phyloP scores from a whole-genome alignment of 768 basidiomycete species.

The Boletus bicolor region DNA sequence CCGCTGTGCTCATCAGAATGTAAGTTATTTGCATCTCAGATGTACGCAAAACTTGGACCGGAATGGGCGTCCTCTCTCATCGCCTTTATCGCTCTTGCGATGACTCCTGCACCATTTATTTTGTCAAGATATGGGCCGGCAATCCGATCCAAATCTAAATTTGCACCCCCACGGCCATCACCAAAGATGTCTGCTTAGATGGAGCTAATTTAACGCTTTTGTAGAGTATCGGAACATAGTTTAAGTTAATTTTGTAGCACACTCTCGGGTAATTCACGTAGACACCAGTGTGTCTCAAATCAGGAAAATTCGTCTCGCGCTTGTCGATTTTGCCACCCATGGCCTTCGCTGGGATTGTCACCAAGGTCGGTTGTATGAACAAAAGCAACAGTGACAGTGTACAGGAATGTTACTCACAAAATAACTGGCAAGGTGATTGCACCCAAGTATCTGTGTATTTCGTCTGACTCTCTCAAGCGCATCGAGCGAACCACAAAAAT shows the following conservation, averaged over 20 bases:
- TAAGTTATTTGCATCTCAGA: slow-evolving; percentile 50
- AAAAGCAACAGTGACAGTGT: slow-evolving; percentile 85
- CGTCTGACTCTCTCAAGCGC: slow-evolving; percentile 41
- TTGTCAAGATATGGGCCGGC: slow-evolving; percentile 43
- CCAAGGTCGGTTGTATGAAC: slow-evolving; percentile 78
- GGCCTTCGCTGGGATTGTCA: slow-evolving; percentile 69
- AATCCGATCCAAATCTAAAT: slow-evolving; percentile 42
- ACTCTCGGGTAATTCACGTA: too few relatives aligned
- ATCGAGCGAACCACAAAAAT: slow-evolving; percentile 77
- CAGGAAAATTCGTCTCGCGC: slow-evolving; percentile 1
- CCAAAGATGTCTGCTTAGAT: slow-evolving; percentile 10
- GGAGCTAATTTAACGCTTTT: neutral
- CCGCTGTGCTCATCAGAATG: slow-evolving; percentile 1
- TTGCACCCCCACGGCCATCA: slow-evolving; percentile 33
- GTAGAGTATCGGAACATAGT: neutral
- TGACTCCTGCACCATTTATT: slow-evolving; percentile 54
- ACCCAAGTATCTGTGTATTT: neutral
- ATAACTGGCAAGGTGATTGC: slow-evolving; percentile 69
- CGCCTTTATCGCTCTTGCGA: slow-evolving; percentile 46
- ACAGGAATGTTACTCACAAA: slow-evolving; percentile 68
- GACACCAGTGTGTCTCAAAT: neutral
- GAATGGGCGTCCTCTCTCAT: slow-evolving; percentile 59
- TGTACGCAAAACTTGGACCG: slow-evolving; percentile 49
- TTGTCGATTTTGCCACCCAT: slow-evolving; percentile 66
- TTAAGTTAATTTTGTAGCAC: too few relatives aligned